Percentiles rank a stretch among this genome's conserved stretches.
These are phyloP conservation scores for Helianthus annuus DNA, from an alignment of 129 eudicot genomes.

Conservation along the genomic window HanXRQr2.0-SUNRISE NC_035447.2:116424261-116424760, in stretches of 20 bases:
- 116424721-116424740: too few relatives aligned
- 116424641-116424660: too few relatives aligned
- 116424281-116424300: neutral
- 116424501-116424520: neutral
- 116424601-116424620: too few relatives aligned
- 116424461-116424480: neutral
- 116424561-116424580: too few relatives aligned
- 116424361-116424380: neutral
- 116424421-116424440: conserved; percentile 25
- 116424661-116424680: too few relatives aligned
- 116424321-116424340: conserved; percentile 18
- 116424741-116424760: too few relatives aligned
- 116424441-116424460: neutral
- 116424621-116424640: too few relatives aligned
- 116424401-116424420: conserved; percentile 19
- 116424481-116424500: neutral
- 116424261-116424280: neutral
- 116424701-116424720: too few relatives aligned
- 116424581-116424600: too few relatives aligned
- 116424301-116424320: conserved; percentile 2
- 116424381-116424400: conserved; percentile 16
- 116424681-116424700: too few relatives aligned
- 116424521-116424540: neutral
- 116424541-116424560: neutral
- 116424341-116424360: neutral